Evolutionary conservation across 176 grass and related monocot species (phyloP), one percentile per base, ranked within the genome.

Genomic region (Lolium perenne): DNA sequence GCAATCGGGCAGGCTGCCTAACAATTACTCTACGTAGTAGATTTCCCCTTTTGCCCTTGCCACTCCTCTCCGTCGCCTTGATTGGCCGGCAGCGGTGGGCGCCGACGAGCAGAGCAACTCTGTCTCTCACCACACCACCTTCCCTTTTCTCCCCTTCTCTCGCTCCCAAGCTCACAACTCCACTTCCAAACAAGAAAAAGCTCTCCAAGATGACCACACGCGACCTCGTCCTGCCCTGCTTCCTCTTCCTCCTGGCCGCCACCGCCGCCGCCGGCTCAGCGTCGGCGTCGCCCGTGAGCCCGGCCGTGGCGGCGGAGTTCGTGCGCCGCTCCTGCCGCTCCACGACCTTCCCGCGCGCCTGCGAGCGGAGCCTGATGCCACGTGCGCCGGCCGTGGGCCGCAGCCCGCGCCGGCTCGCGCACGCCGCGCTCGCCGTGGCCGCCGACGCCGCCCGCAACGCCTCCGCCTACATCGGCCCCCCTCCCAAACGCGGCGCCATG

Each of bases 391-490:
- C 88, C 5, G 87, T 92, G 29, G 82, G 77, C 0, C 86, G 32
- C n/a, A 97, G 93, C 87, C 83, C 91, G 1, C 93, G 89, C 0
- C 87, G 80, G 16, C 93, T 97, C 40, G 96, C 91, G 63, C 82
- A 73, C 1, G 91, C 89, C 12, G 96, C 96, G n/a, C 93, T 98
- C 25, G 17, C 48, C 2, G 86, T 89, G 0, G 90, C 90, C 83
- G 81, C 87, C 35, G 93, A 92, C 86, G 58, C 84, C 32, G 96
- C 90, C 10, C 45, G 58, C 46, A 82, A 80, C 29, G 91, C 87
- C 78, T 87, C 93, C 69, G 51, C 88, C 62, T 92, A 92, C 87
- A 85, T 98, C 47, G 25, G 10, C 0, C 54, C 12, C 0, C 54
- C 12, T 5, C 15, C n/a, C 23, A 71, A 18, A 68, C 40, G 69